These are phyloP conservation scores for Apiotrichum laibachii DNA, from an alignment of 1,284 basidiomycete genomes.

Conservation along the genomic window DNA sequence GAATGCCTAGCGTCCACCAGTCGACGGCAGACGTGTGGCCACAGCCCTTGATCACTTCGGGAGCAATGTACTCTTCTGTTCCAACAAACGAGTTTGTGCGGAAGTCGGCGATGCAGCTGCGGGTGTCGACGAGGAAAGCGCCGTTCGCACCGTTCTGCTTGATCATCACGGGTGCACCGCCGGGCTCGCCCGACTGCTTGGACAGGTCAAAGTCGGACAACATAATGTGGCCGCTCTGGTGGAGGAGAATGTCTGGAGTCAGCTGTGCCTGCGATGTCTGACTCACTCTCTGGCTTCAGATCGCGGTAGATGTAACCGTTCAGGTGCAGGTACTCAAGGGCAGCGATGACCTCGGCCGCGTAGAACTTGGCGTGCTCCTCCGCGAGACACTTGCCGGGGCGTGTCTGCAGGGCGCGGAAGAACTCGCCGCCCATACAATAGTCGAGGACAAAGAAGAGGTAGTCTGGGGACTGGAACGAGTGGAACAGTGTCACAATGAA, in stretches of 20 bases:
- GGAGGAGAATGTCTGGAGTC: slow-evolving; percentile 84
- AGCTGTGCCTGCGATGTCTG: not conserved
- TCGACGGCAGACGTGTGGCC: slow-evolving; percentile 98
- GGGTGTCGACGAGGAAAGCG: slow-evolving; percentile 80
- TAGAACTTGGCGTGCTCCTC: slow-evolving; percentile 97
- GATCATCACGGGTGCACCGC: slow-evolving; percentile 84
- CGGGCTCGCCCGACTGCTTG: slow-evolving; percentile 84
- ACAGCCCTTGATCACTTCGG: slow-evolving; percentile 95
- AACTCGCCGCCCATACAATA: slow-evolving; percentile 99
- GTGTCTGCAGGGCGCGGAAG: slow-evolving; percentile 91
- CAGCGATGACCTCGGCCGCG: slow-evolving; percentile 96
- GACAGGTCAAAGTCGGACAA: slow-evolving; percentile 98
- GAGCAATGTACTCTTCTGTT: slow-evolving; percentile 98
- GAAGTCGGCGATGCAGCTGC: slow-evolving; percentile 95
- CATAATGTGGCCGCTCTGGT: slow-evolving; percentile 99
- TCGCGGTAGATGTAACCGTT: slow-evolving; percentile 99
- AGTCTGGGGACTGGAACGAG: slow-evolving; percentile 96
- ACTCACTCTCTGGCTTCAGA: slow-evolving; percentile 97
- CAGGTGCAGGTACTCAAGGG: slow-evolving; percentile 95
- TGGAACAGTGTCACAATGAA: slow-evolving; percentile 97
- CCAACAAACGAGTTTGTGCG: slow-evolving; percentile 98
- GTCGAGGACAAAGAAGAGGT: slow-evolving; percentile 96
- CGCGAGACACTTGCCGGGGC: slow-evolving; percentile 90
- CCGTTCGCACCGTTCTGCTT: slow-evolving; percentile 85
- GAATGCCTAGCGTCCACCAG: slow-evolving; percentile 98